Conservation (phyloP, 768 basidiomycete species). For the Plicaturopsis crispa region DNA sequence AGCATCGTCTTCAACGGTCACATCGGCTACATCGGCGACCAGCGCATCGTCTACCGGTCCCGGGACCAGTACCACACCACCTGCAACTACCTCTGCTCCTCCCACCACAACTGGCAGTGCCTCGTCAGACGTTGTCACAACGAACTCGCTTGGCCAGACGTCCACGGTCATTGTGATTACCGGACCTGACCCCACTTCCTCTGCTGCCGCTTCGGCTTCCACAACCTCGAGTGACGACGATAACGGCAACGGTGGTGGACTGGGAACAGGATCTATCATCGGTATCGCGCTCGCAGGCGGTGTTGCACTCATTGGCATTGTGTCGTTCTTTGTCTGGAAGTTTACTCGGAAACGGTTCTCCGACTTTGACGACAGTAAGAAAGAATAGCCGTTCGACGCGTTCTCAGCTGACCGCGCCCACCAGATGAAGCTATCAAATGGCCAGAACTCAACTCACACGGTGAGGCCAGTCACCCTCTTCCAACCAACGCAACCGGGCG, state of each 20-base stretch:
- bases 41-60: constrained; percentile 1
- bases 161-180: constrained; percentile 16
- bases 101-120: constrained; percentile 3
- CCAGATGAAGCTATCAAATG: constrained; percentile 84
- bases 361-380: constrained; percentile 77
- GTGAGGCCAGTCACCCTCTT: constrained; percentile 9
- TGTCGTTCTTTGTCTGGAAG: constrained; percentile 81
- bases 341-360: constrained; percentile 71
- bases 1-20: not conserved
- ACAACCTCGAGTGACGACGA: constrained; percentile 13
- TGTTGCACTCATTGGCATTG: constrained; percentile 61
- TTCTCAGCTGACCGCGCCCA: constrained; percentile 5
- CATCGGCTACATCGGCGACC: not conserved
- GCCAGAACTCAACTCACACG: constrained; percentile 77
- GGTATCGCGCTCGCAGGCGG: constrained; percentile 81
- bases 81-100: constrained; percentile 2
- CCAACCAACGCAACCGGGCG: constrained; percentile 35
- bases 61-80: constrained; percentile 6
- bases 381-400: constrained; percentile 5
- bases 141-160: constrained; percentile 20
- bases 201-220: constrained; percentile 19
- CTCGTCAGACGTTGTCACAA: constrained; percentile 15
- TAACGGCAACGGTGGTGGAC: constrained; percentile 23
- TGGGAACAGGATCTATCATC: constrained; percentile 66
- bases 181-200: constrained; percentile 10